Base-by-base conservation (phyloP, 1,284 basidiomycete genomes). In the Takashimella koratensis region DNA sequence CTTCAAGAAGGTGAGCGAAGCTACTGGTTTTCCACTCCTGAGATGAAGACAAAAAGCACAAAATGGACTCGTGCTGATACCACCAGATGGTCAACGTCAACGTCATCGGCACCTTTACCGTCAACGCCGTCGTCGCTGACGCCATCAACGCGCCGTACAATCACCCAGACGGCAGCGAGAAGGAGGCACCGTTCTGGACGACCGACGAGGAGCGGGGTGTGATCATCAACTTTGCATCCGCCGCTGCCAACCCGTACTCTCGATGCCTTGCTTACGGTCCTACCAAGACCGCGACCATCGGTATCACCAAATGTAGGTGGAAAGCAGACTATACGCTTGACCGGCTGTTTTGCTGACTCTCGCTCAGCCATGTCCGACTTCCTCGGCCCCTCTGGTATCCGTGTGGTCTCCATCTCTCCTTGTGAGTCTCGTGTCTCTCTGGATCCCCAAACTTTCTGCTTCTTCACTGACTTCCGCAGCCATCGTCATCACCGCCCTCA, bases 161-260 rank as follows among this genome's bases (percentile, higher is more conserved):
- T 57, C 66, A 66, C 54, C 66, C 60, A 11, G 56, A 58, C 43
- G 60, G 61, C 2, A 47, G 51, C 2, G 53, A 51, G 26, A 54
- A 58, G 25, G 62, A 63, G 43, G 63, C 57, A 5, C 65, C 62
- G 3, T 68, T 68, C 60, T 68, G 62, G 59, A 65, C 64, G 0
- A 58, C 60, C 24, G 61, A 69, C 46, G 70, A 73, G 48, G 71
- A 73, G 57, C 59, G 70, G 13, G 71, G 70, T 25, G 60, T 73
- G 48, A 74, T 74, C 46, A 58, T 74, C 65, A 74, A 74, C 63
- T 68, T 72, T 52, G 69, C 70, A 19, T 65, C 62, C n/a, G 71
- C 70, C 3, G 71, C 66, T 13, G 60, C 66, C 12, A 60, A 63
- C 47, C 63, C 63, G 1, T 68, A 71, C 47, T 68, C 70, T 13